Evolutionary conservation across 2,329 filamentous ascomycete genomes (phyloP), one percentile per base, ranked within the genome.

Genomic region (Sordariomycetes sp.): DNA sequence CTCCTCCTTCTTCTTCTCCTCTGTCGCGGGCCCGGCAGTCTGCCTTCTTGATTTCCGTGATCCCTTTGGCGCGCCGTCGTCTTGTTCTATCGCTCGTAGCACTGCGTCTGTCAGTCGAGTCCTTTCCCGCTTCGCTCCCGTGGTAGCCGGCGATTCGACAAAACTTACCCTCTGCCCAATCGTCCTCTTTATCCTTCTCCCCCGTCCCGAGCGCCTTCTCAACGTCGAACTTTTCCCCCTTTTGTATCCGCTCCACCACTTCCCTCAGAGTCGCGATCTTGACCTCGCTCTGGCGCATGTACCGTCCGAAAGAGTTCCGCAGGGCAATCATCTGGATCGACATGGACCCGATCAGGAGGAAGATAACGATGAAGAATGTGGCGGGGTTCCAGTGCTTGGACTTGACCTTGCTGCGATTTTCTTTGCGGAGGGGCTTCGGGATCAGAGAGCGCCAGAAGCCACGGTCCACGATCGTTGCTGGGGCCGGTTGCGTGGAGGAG

Each of bases 321-420:
- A 96, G 56, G 23, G 79, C 70, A 50, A 98, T 81, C 70, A 92
- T 84, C 49, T 95, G 85, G 47, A 98, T 95, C 11, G 90, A 85
- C 69, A 95, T 94, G 41, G 86, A 94, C 4, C 93, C 93, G 43
- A 96, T 90, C 42, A 96, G 70, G 26, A 87, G 66, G 49, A 87
- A 87, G 42, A 90, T 85, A 47, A 79, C 66, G 45, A 90, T 85
- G 55, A 80, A 92, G 50, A 86, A 90, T 0, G 80, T 87, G 15
- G 82, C 82, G 3, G 85, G 83, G 46, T 90, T 90, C 79, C 81
- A 85, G 45, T 77, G 73, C 50, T 74, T 80, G 43, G 68, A 72
- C 17, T 55, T 48, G 21, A 61, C 18, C 17, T 8, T 6, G 40
- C 48, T 49, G 35, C 47, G 55, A 34, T 58, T 65, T 44, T 61